These are phyloP conservation scores for Artomyces pyxidatus DNA, from an alignment of 768 basidiomycete genomes.

Conservation along the genomic window DNA sequence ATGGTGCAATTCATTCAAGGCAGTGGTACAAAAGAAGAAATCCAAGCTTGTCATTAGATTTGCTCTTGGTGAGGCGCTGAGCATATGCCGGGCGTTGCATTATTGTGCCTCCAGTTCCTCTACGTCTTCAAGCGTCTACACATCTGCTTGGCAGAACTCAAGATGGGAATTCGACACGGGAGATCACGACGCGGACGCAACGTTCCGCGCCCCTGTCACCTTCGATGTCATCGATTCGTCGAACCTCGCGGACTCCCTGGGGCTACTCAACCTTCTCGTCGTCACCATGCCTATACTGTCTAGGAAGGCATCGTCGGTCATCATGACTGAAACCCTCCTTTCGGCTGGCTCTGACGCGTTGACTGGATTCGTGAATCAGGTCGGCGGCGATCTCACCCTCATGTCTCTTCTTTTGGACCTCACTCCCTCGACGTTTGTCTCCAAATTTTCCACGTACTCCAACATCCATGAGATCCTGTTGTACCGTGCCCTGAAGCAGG, in stretches of 20 bases:
- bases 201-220: conserved; percentile 21
- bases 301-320: conserved; percentile 20
- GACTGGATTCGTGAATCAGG: neutral
- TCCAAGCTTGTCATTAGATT: conserved; percentile 27
- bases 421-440: neutral
- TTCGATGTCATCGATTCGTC: conserved; percentile 46
- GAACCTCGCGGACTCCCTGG: conserved; percentile 41
- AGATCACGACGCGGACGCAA: conserved; percentile 22
- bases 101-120: conserved; percentile 4
- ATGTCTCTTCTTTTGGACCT: neutral
- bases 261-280: conserved; percentile 36
- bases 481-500: neutral
- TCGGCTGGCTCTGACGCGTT: conserved; percentile 19
- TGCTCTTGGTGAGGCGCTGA: conserved; percentile 32
- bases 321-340: conserved; percentile 38
- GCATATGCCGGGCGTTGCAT: conserved; percentile 22
- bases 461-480: neutral
- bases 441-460: neutral
- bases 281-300: conserved; percentile 30
- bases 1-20: conserved; percentile 25
- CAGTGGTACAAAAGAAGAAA: conserved; percentile 4
- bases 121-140: conserved; percentile 21
- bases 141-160: conserved; percentile 27
- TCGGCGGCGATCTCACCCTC: neutral
- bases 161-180: conserved; percentile 24